phyloP scores from a whole-genome alignment of 345 rosid genomes.

The Gossypium arboreum region DNA sequence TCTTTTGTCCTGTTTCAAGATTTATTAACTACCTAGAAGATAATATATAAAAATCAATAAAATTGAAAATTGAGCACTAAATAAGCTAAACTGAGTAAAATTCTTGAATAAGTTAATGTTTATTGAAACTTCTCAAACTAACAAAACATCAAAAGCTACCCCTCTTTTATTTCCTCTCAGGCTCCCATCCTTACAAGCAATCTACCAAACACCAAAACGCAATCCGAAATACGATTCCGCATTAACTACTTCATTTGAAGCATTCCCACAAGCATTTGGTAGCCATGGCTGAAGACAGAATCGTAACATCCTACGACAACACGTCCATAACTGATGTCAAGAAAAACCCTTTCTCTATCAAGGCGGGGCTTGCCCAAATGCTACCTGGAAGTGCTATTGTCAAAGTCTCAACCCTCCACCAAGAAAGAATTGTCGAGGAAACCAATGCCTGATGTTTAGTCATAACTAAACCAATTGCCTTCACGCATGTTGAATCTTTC shows the following conservation, averaged over 20 bases:
- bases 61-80: too few relatives aligned
- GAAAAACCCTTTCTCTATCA: conserved; percentile 46
- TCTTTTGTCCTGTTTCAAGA: too few relatives aligned
- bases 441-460: conserved; percentile 56
- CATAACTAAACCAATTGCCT: conserved; percentile 36
- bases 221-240: neutral
- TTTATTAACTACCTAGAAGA: too few relatives aligned
- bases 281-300: conserved; percentile 39
- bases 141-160: neutral
- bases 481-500: conserved; percentile 53
- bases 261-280: conserved; percentile 17
- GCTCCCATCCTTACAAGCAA: neutral
- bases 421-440: conserved; percentile 61
- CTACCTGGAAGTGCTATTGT: conserved; percentile 60
- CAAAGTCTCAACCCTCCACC: conserved; percentile 38
- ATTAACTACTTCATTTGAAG: neutral
- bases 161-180: neutral
- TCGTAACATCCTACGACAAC: conserved; percentile 39
- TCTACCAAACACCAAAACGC: neutral
- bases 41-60: too few relatives aligned
- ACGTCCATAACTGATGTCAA: conserved; percentile 46
- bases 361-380: conserved; percentile 56
- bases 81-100: too few relatives aligned
- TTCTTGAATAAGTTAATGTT: neutral
- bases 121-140: conserved; percentile 14